A percentile compares a stretch with the other conserved stretches of the same genome.
Conservation (phyloP, 441 rosid species). For the Pelargonium australe region DNA sequence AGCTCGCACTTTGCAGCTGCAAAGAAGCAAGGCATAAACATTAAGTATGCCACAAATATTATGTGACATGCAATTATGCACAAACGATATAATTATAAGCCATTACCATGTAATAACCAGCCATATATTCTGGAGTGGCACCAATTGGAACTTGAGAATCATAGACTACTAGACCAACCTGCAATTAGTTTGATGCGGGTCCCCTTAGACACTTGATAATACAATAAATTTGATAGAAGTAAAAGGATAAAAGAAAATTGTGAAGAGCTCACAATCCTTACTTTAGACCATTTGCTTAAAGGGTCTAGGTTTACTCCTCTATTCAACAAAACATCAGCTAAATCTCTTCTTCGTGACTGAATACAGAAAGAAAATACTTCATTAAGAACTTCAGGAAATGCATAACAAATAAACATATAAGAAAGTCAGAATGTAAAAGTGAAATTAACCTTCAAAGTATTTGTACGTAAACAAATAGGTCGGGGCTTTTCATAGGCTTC, state of each 20-base stretch:
- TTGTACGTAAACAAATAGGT: conserved; percentile 81
- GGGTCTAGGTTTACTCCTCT: conserved; percentile 94
- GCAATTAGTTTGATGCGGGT: conserved; percentile 13
- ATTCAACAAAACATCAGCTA: conserved; percentile 88
- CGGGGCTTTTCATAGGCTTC: conserved; percentile 90
- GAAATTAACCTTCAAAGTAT: conserved; percentile 71
- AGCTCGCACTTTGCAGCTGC: conserved; percentile 94
- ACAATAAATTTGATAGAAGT: not conserved
- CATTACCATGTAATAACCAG: conserved; percentile 73
- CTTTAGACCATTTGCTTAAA: conserved; percentile 95
- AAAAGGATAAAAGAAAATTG: not conserved
- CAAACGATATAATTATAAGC: conserved; percentile 8
- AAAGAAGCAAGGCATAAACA: conserved; percentile 10
- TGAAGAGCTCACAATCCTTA: conserved; percentile 26
- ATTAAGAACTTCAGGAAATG: conserved; percentile 2
- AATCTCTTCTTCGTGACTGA: conserved; percentile 82
- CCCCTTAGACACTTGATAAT: conserved; percentile 6
- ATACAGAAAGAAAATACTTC: conserved; percentile 8
- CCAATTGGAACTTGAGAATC: conserved; percentile 96
- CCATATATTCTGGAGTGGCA: conserved; percentile 97
- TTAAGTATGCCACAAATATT: conserved; percentile 4
- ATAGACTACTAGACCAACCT: conserved; percentile 89
- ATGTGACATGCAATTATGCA: not conserved
- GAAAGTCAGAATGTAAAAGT: conserved; percentile 10
- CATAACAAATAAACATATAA: conserved; percentile 10